Conservation (phyloP, 257 asterid species). For the Solanum sejunctum region DNA sequence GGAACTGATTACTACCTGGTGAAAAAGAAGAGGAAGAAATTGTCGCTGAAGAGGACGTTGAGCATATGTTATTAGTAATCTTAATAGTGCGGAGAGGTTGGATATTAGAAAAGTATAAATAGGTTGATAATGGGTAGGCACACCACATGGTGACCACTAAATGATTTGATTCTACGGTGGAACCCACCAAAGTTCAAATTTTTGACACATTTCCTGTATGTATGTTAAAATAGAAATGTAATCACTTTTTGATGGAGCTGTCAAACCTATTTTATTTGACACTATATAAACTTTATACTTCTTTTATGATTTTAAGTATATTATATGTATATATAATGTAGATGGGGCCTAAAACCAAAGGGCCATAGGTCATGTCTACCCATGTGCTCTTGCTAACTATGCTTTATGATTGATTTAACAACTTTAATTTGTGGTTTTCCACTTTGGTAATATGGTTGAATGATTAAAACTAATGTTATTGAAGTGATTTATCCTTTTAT, state of each 20-base stretch:
- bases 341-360: slow-evolving; percentile 21
- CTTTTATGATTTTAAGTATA: background rate
- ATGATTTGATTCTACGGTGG: slow-evolving; percentile 11
- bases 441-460: slow-evolving; percentile 23
- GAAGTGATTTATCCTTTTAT: background rate
- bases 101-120: background rate
- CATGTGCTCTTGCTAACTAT: slow-evolving; percentile 31
- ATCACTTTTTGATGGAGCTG: slow-evolving; percentile 17
- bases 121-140: background rate
- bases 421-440: slow-evolving; percentile 19
- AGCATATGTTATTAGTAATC: background rate
- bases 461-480: slow-evolving; percentile 16
- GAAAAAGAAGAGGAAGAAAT: background rate
- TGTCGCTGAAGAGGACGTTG: background rate
- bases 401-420: slow-evolving; percentile 9
- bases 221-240: slow-evolving; percentile 5
- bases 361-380: slow-evolving; percentile 12
- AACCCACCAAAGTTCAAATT: slow-evolving; percentile 18
- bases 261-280: slow-evolving; percentile 6
- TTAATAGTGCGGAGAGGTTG: background rate
- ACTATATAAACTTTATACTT: background rate
- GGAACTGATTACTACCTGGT: background rate
- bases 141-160: slow-evolving; percentile 28
- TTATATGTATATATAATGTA: background rate
- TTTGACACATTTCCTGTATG: slow-evolving; percentile 6